Percentiles rank a stretch among this genome's conserved stretches.
phyloP scores from a whole-genome alignment of 495 filamentous ascomycete species.

The Neurospora hispaniola region DNA sequence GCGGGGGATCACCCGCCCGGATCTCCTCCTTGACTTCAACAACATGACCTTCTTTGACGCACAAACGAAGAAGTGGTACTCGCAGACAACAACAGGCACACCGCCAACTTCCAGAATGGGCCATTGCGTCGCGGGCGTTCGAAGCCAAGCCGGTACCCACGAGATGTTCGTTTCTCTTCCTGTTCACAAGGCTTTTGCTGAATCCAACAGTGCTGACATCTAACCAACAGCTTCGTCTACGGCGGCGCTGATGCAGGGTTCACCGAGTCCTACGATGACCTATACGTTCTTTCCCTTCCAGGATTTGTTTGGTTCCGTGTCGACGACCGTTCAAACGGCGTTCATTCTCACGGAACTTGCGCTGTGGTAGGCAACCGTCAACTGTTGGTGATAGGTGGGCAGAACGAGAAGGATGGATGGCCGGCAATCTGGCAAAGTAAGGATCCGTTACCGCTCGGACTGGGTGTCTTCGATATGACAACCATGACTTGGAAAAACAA shows the following conservation, averaged over 20 bases:
- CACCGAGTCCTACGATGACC: background rate
- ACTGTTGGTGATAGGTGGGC: background rate
- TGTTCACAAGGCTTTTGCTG: background rate
- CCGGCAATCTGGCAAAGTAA: background rate
- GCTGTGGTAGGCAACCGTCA: background rate
- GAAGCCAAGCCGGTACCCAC: background rate
- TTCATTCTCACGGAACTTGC: background rate
- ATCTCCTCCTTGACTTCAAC: background rate
- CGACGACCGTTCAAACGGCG: background rate
- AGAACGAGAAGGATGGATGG: background rate
- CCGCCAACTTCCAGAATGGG: background rate
- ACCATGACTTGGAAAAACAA: conserved; percentile 1
- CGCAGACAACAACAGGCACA: background rate
- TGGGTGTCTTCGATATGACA: conserved; percentile 10
- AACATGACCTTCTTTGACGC: background rate
- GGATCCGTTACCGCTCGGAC: conserved; percentile 3
- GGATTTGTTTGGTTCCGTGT: background rate
- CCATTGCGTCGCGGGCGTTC: background rate
- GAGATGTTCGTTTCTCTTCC: background rate
- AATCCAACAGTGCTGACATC: background rate
- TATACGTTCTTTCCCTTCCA: background rate
- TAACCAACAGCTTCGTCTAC: background rate
- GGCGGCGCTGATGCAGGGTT: background rate
- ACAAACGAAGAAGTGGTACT: background rate
- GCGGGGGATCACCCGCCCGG: background rate